Evolutionary conservation across 192 early-diverging fungal species (phyloP).

Genomic region (Coemansia guatemalensis): DNA sequence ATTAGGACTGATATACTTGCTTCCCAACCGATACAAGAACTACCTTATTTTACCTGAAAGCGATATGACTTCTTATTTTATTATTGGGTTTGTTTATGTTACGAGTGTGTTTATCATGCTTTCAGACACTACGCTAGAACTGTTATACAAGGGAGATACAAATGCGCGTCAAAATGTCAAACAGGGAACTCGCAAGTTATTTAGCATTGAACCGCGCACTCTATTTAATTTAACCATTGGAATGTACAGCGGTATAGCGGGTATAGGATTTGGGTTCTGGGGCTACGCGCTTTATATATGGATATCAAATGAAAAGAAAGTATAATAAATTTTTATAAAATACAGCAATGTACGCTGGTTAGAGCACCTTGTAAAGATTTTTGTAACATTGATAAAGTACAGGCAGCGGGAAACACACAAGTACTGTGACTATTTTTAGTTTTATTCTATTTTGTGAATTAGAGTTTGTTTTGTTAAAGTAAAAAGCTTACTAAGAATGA

Average conservation of each 20-base stretch:
- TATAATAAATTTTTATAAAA: not conserved
- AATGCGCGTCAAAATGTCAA: not conserved
- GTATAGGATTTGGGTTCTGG: not conserved
- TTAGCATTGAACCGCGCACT: not conserved
- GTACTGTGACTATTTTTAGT: too few species aligned
- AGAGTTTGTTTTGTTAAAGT: too few species aligned
- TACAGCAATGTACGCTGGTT: not conserved
- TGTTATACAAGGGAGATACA: not conserved
- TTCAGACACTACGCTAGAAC: not conserved
- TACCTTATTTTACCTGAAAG: not conserved
- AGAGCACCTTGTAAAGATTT: not conserved
- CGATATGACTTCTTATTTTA: not conserved
- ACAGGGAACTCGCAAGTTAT: not conserved
- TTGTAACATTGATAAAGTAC: not conserved
- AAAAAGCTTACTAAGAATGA: too few species aligned
- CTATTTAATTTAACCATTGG: not conserved
- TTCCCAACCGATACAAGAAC: not conserved
- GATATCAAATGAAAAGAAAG: not conserved
- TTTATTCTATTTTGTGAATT: too few species aligned
- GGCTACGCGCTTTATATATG: not conserved
- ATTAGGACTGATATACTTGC: not conserved
- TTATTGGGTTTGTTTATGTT: not conserved
- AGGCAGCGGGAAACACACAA: too few species aligned
- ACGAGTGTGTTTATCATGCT: not conserved
- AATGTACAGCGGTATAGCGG: not conserved